Conservation (phyloP, 306 rosid genomes). For the Luffa aegyptiaca region DNA sequence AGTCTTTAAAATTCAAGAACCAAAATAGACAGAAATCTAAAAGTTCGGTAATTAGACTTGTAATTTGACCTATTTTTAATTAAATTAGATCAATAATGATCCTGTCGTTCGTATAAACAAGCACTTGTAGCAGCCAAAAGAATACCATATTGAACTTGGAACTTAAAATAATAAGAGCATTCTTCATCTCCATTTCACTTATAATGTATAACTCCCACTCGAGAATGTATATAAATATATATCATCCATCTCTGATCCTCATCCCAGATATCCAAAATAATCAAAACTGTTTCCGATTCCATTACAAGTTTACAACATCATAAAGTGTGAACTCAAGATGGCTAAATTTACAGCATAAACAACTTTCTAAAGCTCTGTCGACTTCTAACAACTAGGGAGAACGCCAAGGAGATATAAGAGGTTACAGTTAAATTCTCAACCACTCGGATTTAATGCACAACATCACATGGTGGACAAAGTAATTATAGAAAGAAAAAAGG, state of each 20-base stretch:
- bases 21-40: too few species aligned
- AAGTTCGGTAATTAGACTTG: too few species aligned
- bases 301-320: constrained; percentile 1
- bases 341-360: constrained; percentile 3
- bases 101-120: neutral
- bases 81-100: too few species aligned
- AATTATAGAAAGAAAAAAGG: neutral
- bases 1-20: too few species aligned
- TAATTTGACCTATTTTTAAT: too few species aligned
- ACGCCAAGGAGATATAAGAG: neutral
- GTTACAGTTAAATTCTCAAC: neutral
- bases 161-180: neutral
- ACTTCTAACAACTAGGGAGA: constrained; percentile 2
- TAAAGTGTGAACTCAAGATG: neutral
- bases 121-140: neutral
- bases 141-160: neutral
- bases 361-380: neutral
- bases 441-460: constrained; percentile 1
- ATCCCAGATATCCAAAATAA: neutral
- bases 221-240: neutral
- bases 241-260: neutral
- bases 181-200: neutral
- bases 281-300: neutral
- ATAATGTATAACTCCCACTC: too few species aligned
- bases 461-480: neutral